Evolutionary conservation across 192 early-diverging fungal genomes (phyloP).

Genomic region (Coemansia sp.): DNA sequence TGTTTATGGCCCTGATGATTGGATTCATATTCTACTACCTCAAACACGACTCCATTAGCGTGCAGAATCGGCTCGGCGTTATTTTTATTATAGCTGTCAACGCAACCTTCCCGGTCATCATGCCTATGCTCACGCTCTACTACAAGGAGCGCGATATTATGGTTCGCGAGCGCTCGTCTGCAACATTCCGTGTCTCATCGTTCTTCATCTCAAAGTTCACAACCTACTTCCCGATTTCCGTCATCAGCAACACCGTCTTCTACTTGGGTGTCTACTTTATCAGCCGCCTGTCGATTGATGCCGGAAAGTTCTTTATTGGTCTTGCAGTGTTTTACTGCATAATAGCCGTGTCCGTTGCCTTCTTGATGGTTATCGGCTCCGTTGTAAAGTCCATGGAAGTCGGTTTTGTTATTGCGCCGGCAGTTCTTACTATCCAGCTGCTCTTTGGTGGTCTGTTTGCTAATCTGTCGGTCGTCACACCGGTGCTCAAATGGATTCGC

Average conservation of each 20-base stretch:
- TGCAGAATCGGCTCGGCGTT: conserved; percentile 56
- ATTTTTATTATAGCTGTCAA: conserved; percentile 57
- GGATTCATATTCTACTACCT: conserved; percentile 62
- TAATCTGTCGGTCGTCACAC: conserved; percentile 43
- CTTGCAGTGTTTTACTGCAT: conserved; percentile 45
- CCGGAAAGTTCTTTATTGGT: conserved; percentile 52
- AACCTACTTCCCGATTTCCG: conserved; percentile 46
- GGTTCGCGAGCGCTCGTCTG: conserved; percentile 64
- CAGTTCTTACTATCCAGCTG: conserved; percentile 48
- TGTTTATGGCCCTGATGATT: conserved; percentile 56
- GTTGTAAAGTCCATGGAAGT: conserved; percentile 44
- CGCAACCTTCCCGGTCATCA: conserved; percentile 59
- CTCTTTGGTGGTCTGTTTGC: conserved; percentile 54
- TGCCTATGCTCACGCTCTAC: conserved; percentile 56
- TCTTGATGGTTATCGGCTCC: conserved; percentile 47
- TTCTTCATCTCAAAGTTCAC: conserved; percentile 67
- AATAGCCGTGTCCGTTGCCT: conserved; percentile 33
- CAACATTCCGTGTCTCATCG: conserved; percentile 63
- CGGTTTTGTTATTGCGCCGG: conserved; percentile 43
- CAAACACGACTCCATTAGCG: conserved; percentile 38
- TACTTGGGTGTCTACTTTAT: conserved; percentile 54
- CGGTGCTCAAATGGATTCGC: conserved; percentile 55
- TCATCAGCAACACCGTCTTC: conserved; percentile 39
- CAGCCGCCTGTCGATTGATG: conserved; percentile 37
- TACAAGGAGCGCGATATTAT: conserved; percentile 58